Conservation (phyloP, 1,284 basidiomycete species). For the Cryptococcus wingfieldii region DNA sequence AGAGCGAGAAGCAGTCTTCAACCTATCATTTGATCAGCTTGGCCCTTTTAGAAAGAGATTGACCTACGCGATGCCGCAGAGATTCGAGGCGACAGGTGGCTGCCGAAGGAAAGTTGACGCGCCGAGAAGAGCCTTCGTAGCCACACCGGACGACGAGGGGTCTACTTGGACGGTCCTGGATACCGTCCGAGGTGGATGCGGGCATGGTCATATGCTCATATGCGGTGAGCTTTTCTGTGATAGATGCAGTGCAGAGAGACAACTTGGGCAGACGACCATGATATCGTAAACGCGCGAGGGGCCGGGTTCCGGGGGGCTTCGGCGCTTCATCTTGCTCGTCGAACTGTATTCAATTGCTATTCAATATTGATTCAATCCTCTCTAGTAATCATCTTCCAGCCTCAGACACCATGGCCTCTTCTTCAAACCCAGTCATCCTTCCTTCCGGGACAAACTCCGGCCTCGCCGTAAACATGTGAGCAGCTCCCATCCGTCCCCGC, state of each 20-base stretch:
- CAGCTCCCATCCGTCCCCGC: neutral
- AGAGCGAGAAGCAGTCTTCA: conserved; percentile 75
- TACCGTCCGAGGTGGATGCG: conserved; percentile 1
- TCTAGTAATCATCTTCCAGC: too few species aligned
- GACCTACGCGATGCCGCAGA: conserved; percentile 62
- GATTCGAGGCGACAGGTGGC: conserved; percentile 69
- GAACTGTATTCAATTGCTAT: too few species aligned
- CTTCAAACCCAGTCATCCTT: neutral
- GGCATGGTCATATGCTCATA: too few species aligned
- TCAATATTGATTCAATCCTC: too few species aligned
- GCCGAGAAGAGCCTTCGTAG: conserved; percentile 67
- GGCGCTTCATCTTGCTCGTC: neutral
- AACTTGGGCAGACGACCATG: too few species aligned
- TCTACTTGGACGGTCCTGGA: conserved; percentile 55
- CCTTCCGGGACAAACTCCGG: conserved; percentile 29
- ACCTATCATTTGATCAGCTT: conserved; percentile 54
- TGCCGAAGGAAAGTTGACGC: conserved; percentile 70
- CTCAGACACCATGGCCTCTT: conserved; percentile 1
- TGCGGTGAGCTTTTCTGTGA: too few species aligned
- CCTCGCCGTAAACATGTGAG: conserved; percentile 43
- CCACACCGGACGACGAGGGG: conserved; percentile 71
- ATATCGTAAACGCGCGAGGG: too few species aligned
- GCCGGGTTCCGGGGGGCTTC: too few species aligned
- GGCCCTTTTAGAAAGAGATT: neutral
- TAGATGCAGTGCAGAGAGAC: too few species aligned